A percentile compares a stretch with the other conserved stretches of the same genome.
phyloP scores from a whole-genome alignment of 106 monocot genomes.

The Apostasia shenzhenica region DNA sequence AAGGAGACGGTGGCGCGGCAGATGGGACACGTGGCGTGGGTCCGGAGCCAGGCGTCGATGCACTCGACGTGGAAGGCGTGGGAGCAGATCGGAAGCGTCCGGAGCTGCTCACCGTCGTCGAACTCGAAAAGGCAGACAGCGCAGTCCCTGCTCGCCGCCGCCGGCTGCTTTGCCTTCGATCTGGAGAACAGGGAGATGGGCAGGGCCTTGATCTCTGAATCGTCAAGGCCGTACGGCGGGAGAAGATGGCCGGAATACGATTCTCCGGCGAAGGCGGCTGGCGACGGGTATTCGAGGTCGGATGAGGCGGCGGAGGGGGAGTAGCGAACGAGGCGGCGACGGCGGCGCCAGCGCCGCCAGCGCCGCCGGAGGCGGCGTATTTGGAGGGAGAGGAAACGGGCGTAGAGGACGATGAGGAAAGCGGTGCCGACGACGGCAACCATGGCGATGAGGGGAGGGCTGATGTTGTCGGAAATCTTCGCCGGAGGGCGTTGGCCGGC shows the following conservation, averaged over 20 bases:
- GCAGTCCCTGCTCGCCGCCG: conserved; percentile 52
- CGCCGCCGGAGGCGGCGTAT: conserved; percentile 26
- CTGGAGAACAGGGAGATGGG: conserved; percentile 53
- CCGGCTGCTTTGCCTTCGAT: conserved; percentile 26
- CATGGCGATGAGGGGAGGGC: conserved; percentile 83
- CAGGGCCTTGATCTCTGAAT: conserved; percentile 60
- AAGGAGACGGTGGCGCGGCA: conserved; percentile 63
- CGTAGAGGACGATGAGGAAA: conserved; percentile 65
- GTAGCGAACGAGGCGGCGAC: conserved; percentile 22
- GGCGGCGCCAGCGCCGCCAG: conserved; percentile 18
- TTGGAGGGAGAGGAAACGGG: conserved; percentile 40
- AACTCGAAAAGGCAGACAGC: conserved; percentile 91
- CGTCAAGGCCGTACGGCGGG: conserved; percentile 80
- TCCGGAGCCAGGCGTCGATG: conserved; percentile 91
- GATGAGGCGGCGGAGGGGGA: conserved; percentile 7
- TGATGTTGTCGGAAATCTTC: conserved; percentile 19
- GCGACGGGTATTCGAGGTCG: conserved; percentile 11
- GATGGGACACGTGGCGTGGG: conserved; percentile 87
- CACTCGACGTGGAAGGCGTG: conserved; percentile 93
- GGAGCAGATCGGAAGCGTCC: conserved; percentile 70
- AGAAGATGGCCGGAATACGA: conserved; percentile 31
- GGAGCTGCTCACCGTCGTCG: conserved; percentile 67
- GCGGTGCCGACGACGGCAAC: conserved; percentile 75
- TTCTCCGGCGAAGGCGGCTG: conserved; percentile 9
- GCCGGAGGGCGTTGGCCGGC: background rate